A percentile compares a stretch with the other conserved stretches of the same genome.
phyloP scores from a whole-genome alignment of 2,329 filamentous ascomycete genomes.

The Bipolaris bicolor region DNA sequence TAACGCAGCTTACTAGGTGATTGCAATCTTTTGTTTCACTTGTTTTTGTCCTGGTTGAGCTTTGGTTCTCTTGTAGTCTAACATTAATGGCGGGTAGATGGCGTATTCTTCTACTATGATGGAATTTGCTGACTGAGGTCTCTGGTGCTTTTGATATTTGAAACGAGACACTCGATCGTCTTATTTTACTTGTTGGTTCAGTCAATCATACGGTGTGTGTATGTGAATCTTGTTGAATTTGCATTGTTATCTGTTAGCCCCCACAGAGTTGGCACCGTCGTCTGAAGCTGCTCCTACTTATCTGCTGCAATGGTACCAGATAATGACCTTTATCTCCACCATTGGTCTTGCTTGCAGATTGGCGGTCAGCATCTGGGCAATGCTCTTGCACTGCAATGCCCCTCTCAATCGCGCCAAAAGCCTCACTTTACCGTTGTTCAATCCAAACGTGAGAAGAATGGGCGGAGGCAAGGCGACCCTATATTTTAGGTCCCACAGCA shows the following conservation, averaged over 20 bases:
- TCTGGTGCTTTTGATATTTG: neutral
- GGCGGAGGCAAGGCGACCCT: neutral
- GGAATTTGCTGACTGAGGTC: neutral
- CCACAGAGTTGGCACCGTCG: too few relatives aligned
- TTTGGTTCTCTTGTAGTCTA: neutral
- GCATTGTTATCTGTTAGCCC: neutral
- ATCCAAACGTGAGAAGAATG: neutral
- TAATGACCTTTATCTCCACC: neutral
- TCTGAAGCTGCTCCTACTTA: neutral
- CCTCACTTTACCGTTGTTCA: neutral
- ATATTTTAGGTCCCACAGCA: neutral
- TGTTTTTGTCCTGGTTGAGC: neutral
- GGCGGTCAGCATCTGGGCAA: neutral
- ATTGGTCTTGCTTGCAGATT: neutral
- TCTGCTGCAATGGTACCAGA: neutral
- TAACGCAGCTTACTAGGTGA: constrained; percentile 41
- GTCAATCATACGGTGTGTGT: neutral
- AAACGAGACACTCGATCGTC: neutral
- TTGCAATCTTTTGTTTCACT: neutral
- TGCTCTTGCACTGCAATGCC: neutral
- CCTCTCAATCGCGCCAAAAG: neutral
- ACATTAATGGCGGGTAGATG: neutral
- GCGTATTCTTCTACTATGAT: neutral
- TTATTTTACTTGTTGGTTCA: neutral
- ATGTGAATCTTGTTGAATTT: neutral